Evolutionary conservation across 2,329 filamentous ascomycete species (phyloP).

Genomic region (Monilinia laxa): DNA sequence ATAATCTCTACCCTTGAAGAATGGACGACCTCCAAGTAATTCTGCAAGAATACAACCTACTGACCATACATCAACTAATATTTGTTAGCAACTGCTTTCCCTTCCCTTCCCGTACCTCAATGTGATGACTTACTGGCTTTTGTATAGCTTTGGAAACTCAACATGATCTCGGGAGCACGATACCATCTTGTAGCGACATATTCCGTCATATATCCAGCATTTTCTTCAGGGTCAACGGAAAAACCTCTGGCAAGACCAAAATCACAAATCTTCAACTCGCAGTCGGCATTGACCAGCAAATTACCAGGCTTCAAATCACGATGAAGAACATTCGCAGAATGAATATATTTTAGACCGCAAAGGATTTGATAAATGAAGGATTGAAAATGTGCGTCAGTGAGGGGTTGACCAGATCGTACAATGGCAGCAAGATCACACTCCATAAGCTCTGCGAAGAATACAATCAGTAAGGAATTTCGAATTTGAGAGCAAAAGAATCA

Average conservation of each 20-base stretch:
- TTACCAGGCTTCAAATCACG: slow-evolving; percentile 97
- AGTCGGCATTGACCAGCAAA: slow-evolving; percentile 95
- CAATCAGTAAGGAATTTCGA: slow-evolving; percentile 22
- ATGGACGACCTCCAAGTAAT: slow-evolving; percentile 90
- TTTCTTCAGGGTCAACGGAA: slow-evolving; percentile 95
- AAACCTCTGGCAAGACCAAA: slow-evolving; percentile 96
- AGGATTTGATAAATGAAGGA: slow-evolving; percentile 99
- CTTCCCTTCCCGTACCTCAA: slow-evolving; percentile 10
- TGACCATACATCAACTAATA: slow-evolving; percentile 96
- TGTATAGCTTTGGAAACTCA: slow-evolving; percentile 99
- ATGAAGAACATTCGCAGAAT: slow-evolving; percentile 96
- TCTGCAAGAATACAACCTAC: slow-evolving; percentile 97
- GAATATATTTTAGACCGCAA: slow-evolving; percentile 97
- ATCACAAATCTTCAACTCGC: slow-evolving; percentile 98
- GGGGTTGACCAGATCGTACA: slow-evolving; percentile 91
- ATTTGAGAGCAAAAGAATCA: not conserved
- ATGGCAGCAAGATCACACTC: slow-evolving; percentile 98
- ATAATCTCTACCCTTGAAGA: slow-evolving; percentile 99
- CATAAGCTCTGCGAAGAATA: slow-evolving; percentile 75
- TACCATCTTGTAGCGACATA: slow-evolving; percentile 99
- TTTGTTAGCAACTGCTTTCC: slow-evolving; percentile 24
- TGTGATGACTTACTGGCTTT: slow-evolving; percentile 84
- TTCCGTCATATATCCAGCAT: slow-evolving; percentile 99
- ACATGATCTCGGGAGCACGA: slow-evolving; percentile 97
- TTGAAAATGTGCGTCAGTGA: slow-evolving; percentile 98